A percentile compares a stretch with the other conserved stretches of the same genome.
Conservation (phyloP, 228 moss, liverwort and hornwort species). For the Sphagnum magellanicum region DNA sequence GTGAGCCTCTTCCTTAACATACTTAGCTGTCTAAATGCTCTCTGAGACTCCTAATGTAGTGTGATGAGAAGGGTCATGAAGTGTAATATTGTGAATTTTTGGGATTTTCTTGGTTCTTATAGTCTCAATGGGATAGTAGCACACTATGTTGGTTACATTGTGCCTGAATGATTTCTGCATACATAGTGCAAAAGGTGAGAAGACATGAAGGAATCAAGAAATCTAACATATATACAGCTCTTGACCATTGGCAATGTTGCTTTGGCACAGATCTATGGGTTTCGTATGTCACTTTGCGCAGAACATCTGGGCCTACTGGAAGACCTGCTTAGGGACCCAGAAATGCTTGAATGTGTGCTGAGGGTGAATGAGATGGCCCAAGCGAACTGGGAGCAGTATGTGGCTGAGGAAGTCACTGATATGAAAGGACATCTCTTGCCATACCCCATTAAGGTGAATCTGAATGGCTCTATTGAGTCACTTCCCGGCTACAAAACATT, state of each 20-base stretch:
- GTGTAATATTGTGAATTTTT: background rate
- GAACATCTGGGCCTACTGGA: slow-evolving; percentile 72
- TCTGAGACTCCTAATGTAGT: background rate
- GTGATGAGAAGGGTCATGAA: background rate
- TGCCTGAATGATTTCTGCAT: too few species aligned
- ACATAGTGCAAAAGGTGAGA: too few species aligned
- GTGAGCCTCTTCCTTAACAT: slow-evolving; percentile 15
- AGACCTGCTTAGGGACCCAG: slow-evolving; percentile 47
- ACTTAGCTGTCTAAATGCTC: background rate
- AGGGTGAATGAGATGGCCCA: slow-evolving; percentile 56
- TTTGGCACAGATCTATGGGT: slow-evolving; percentile 69
- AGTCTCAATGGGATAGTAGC: too few species aligned
- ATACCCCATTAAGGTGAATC: slow-evolving; percentile 59
- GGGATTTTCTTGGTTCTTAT: too few species aligned
- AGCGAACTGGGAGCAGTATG: slow-evolving; percentile 66
- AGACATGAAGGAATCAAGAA: too few species aligned
- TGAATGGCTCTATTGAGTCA: slow-evolving; percentile 41
- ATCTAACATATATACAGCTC: too few species aligned
- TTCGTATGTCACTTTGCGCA: slow-evolving; percentile 73
- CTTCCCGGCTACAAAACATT: slow-evolving; percentile 54
- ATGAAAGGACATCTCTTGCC: slow-evolving; percentile 69
- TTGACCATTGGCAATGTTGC: background rate
- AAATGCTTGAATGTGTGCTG: slow-evolving; percentile 60
- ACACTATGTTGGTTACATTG: too few species aligned
- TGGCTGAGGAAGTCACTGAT: slow-evolving; percentile 47